phyloP scores from a whole-genome alignment of 805 yeast genomes.

The Starmerella cellae region DNA sequence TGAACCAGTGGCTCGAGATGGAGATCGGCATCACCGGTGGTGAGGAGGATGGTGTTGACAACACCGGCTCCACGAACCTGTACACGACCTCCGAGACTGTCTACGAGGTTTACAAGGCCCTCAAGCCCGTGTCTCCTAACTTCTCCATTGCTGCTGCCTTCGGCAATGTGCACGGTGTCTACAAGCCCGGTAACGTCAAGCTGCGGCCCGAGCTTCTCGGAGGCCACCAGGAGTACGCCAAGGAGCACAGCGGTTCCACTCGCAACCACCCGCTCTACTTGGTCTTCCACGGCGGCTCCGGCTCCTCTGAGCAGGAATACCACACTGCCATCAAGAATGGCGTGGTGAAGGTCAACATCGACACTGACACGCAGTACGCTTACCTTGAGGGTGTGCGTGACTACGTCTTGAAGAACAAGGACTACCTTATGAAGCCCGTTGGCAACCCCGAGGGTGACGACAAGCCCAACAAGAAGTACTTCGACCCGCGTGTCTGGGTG shows the following conservation, averaged over 20 bases:
- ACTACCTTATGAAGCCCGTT: constrained; percentile 73
- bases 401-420: constrained; percentile 91
- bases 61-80: constrained; percentile 78
- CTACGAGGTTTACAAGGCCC: constrained; percentile 78
- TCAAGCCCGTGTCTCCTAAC: constrained; percentile 84
- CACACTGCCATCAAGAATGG: constrained; percentile 83
- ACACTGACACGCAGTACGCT: constrained; percentile 98
- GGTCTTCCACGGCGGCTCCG: constrained; percentile 99
- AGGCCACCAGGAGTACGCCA: constrained; percentile 87
- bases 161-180: constrained; percentile 99
- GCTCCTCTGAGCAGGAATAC: constrained; percentile 85
- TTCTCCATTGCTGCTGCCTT: constrained; percentile 99
- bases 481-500: constrained; percentile 99
- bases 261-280: constrained; percentile 64
- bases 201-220: constrained; percentile 87
- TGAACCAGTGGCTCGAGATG: constrained; percentile 98
- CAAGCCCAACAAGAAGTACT: constrained; percentile 99
- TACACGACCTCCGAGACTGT: constrained; percentile 96
- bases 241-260: constrained; percentile 43
- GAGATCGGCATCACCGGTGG: constrained; percentile 99
- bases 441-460: constrained; percentile 99
- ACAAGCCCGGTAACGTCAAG: constrained; percentile 97
- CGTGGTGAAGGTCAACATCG: constrained; percentile 97
- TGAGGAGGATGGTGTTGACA: constrained; percentile 99
- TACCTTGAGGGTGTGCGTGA: constrained; percentile 95